Evolutionary conservation across 2,329 filamentous ascomycete species (phyloP), one percentile per base, ranked within the genome.

Genomic region (Talaromyces albobiverticillius): DNA sequence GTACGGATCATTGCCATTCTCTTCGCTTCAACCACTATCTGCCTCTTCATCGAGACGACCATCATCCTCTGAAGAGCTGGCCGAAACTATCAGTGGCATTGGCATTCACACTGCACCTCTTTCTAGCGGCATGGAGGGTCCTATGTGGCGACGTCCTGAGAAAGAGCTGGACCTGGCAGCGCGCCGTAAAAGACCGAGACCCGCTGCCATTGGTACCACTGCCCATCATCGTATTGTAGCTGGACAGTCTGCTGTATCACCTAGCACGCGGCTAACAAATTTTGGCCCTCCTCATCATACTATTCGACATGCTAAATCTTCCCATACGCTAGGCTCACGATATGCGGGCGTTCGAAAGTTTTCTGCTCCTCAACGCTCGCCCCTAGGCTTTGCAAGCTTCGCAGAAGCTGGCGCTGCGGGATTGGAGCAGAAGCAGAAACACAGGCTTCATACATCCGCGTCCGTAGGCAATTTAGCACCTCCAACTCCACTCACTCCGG

Each of bases 261-360:
- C 75, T 5, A 75, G 69, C 8, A 67, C 62, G 54, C 67, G 66
- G 54, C 62, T 67, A 26, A 64, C 68, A 14, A 66, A 58, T 60
- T 68, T 64, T 55, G 66, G 63, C 42, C 60, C 64, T n/a, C 20
- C 26, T 26, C 46, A 26, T 16, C 72, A 74, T 59, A 63, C 65
- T n/a, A 65, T 77, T 59, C 69, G 72, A 56, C 75, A 77, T 31
- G 71, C 71, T 38, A 77, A 78, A 59, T 77, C 74, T 14, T 67
- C 73, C 3, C 74, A 77, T 55, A 70, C 67, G 55, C 67, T 78
- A 8, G 72, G 72, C 60, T 67, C 72, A 46, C 67, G 71, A 31
- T 78, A 75, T 59, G 72, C 74, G 0, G 75, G 76, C 46, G 69
- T 79, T 25, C 66, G 76, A 18, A 79, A 79, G 60, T 64, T 71